A percentile compares a stretch with the other conserved stretches of the same genome.
phyloP scores from a whole-genome alignment of 129 eudicot species.

The Escallonia rubra region DNA sequence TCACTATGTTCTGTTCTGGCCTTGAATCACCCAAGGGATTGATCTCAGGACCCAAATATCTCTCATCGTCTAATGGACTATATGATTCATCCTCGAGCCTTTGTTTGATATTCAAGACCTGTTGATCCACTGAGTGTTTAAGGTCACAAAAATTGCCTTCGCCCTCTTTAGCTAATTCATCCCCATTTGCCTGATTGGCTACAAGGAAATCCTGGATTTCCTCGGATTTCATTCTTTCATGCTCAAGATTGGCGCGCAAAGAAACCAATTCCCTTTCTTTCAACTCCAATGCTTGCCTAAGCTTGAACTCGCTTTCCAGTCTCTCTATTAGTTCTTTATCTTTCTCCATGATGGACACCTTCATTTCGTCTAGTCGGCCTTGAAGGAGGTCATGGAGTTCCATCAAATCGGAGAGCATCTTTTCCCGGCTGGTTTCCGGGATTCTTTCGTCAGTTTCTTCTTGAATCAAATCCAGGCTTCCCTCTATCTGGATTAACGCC shows the following conservation, averaged over 20 bases:
- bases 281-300: constrained; percentile 24
- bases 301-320: constrained; percentile 29
- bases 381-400: constrained; percentile 43
- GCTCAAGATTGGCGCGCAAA: constrained; percentile 18
- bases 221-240: constrained; percentile 11
- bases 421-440: constrained; percentile 31
- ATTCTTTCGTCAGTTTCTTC: constrained; percentile 31
- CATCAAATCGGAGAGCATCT: constrained; percentile 35
- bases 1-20: constrained; percentile 26
- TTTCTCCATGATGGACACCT: constrained; percentile 31
- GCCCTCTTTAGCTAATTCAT: constrained; percentile 3
- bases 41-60: background rate
- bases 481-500: constrained; percentile 54
- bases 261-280: constrained; percentile 31
- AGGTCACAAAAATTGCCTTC: constrained; percentile 26
- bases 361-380: constrained; percentile 38
- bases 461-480: constrained; percentile 34
- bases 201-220: constrained; percentile 12
- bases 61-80: constrained; percentile 8
- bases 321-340: constrained; percentile 45
- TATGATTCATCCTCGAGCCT: constrained; percentile 20
- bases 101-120: constrained; percentile 34
- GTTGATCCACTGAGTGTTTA: constrained; percentile 27
- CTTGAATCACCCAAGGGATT: constrained; percentile 5
- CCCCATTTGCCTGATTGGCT: background rate